These are phyloP conservation scores for Curvularia spicifera DNA, from an alignment of 2,329 filamentous ascomycete species.

Conservation along the genomic window DNA sequence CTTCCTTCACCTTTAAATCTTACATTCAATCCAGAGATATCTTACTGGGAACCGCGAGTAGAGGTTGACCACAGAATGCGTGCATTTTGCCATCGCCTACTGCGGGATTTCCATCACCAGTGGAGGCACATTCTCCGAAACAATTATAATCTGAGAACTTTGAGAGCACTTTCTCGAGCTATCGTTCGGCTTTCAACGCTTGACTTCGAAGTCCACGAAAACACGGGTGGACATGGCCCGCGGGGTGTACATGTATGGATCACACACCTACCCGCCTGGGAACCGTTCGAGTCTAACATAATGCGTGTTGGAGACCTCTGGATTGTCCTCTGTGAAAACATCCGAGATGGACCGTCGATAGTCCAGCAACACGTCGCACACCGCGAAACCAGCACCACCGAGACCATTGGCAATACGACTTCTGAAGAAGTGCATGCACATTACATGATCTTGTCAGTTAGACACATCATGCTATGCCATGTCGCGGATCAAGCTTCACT, in stretches of 20 bases:
- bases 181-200: slow-evolving; percentile 3
- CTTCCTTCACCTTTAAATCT: not conserved
- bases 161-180: slow-evolving; percentile 1
- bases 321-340: slow-evolving; percentile 2
- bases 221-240: not conserved
- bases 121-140: slow-evolving; percentile 6
- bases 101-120: slow-evolving; percentile 3
- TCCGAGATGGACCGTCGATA: not conserved
- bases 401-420: not conserved
- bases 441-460: slow-evolving; percentile 7
- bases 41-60: slow-evolving; percentile 2
- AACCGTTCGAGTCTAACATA: slow-evolving; percentile 1
- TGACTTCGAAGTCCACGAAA: not conserved
- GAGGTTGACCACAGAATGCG: slow-evolving; percentile 4
- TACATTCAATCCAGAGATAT: not conserved
- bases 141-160: not conserved
- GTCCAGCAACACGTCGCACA: slow-evolving; percentile 1
- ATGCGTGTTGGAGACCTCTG: not conserved
- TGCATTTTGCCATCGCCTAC: slow-evolving; percentile 2
- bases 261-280: slow-evolving; percentile 2
- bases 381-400: not conserved
- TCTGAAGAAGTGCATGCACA: not conserved
- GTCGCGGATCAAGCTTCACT: not conserved
- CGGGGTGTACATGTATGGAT: slow-evolving; percentile 1
- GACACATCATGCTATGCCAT: slow-evolving; percentile 5